Conservation (phyloP, 2,329 filamentous ascomycete genomes). For the Cryphonectria radicalis region DNA sequence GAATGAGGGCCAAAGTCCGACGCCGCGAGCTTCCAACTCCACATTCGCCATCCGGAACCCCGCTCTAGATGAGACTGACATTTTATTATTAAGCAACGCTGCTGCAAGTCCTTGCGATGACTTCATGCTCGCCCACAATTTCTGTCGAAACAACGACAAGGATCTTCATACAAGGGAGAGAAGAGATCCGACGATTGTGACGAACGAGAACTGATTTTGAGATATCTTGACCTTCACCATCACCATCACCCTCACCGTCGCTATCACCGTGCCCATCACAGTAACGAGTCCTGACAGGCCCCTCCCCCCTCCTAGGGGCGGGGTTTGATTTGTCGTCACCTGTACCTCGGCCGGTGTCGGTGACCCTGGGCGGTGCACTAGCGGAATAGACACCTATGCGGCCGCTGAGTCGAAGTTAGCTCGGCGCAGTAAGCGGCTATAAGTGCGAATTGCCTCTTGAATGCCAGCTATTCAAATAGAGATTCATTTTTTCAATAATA, state of each 20-base stretch:
- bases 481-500: no score
- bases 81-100: slow-evolving; percentile 7
- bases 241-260: neutral
- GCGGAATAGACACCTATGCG: neutral
- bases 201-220: neutral
- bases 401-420: neutral
- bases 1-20: neutral
- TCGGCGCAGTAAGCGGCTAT: neutral
- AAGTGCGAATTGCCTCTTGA: neutral
- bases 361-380: neutral
- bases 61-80: neutral
- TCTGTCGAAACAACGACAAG: neutral
- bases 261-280: neutral
- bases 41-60: slow-evolving; percentile 10
- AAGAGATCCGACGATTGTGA: neutral
- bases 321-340: neutral
- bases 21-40: slow-evolving; percentile 7
- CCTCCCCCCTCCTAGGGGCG: neutral
- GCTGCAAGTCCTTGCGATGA: neutral
- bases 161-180: neutral
- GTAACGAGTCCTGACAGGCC: neutral
- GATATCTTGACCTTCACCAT: neutral
- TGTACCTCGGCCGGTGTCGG: slow-evolving; percentile 7
- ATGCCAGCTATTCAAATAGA: neutral
- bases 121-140: neutral